Conservation (phyloP, 164 flowering plant genomes). For the Vitis amurensis region DNA sequence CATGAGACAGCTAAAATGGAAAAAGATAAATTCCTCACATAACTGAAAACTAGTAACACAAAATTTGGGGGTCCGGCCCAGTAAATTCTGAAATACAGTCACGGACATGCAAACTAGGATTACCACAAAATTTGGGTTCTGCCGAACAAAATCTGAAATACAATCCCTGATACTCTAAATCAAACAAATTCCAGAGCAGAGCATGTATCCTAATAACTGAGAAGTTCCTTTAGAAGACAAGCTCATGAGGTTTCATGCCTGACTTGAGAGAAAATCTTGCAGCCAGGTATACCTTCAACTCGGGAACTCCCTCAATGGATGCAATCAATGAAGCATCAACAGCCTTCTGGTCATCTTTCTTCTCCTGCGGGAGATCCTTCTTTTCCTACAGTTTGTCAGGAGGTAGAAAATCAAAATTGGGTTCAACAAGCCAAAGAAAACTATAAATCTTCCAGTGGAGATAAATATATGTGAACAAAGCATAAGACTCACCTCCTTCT, state of each 20-base stretch:
- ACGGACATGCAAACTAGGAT: background rate
- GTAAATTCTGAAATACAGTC: no score
- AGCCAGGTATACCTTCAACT: constrained; percentile 63
- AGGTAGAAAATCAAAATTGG: background rate
- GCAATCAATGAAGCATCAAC: constrained; percentile 56
- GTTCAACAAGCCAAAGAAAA: background rate
- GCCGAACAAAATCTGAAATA: constrained; percentile 1
- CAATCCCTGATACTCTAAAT: background rate
- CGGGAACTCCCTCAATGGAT: constrained; percentile 57
- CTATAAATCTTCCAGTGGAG: background rate
- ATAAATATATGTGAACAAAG: background rate
- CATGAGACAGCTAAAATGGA: no score
- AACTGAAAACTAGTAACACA: no score
- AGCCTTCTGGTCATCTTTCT: constrained; percentile 66
- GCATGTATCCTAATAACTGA: background rate
- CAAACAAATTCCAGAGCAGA: background rate
- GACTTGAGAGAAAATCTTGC: constrained; percentile 70
- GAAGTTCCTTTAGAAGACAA: constrained; percentile 45
- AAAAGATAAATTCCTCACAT: no score
- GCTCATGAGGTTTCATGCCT: constrained; percentile 87
- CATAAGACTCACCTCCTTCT: constrained; percentile 61
- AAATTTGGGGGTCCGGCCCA: no score
- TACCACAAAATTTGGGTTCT: constrained; percentile 3
- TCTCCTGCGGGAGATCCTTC: constrained; percentile 56
- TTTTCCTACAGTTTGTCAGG: constrained; percentile 45